phyloP scores from a whole-genome alignment of 1,139 yeast species.

The Suhomyces bokatorum region DNA sequence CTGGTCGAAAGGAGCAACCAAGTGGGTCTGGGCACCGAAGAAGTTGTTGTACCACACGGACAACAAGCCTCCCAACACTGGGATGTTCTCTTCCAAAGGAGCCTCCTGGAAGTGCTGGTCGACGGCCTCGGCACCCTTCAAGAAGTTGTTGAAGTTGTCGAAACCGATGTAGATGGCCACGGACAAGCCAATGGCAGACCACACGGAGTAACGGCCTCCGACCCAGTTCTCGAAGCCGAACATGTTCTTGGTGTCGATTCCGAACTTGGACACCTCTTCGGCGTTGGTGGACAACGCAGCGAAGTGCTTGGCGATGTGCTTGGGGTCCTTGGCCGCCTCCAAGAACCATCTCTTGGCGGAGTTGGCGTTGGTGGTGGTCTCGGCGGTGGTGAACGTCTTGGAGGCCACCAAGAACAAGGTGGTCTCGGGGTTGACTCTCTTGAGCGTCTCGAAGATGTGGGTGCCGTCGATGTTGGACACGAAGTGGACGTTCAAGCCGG shows the following conservation, averaged over 20 bases:
- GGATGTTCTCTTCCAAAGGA: slow-evolving; percentile 88
- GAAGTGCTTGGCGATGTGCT: slow-evolving; percentile 91
- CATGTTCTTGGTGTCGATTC: slow-evolving; percentile 97
- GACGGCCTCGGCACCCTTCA: slow-evolving; percentile 96
- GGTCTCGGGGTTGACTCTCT: slow-evolving; percentile 78
- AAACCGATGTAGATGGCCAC: slow-evolving; percentile 93
- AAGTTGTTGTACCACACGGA: slow-evolving; percentile 98
- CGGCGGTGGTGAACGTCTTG: slow-evolving; percentile 98
- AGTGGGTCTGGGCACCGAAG: slow-evolving; percentile 95
- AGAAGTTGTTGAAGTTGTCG: slow-evolving; percentile 87
- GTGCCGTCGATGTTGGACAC: slow-evolving; percentile 99
- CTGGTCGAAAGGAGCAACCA: slow-evolving; percentile 98
- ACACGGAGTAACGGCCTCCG: slow-evolving; percentile 98
- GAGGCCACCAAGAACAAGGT: slow-evolving; percentile 94
- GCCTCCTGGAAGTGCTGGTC: slow-evolving; percentile 85
- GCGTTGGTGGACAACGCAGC: slow-evolving; percentile 96
- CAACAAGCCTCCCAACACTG: slow-evolving; percentile 87
- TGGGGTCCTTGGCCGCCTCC: slow-evolving; percentile 60
- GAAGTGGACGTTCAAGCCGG: slow-evolving; percentile 79
- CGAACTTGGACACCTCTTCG: slow-evolving; percentile 85
- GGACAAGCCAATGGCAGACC: slow-evolving; percentile 98
- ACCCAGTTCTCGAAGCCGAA: slow-evolving; percentile 98
- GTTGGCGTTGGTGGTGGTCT: slow-evolving; percentile 93
- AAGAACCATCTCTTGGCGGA: slow-evolving; percentile 95
- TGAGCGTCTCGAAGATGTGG: slow-evolving; percentile 88